Percentiles rank a stretch among this genome's conserved stretches.
These are phyloP conservation scores for Thalassiosira allenii DNA, from an alignment of 352 stramenopile genomes.

Conservation along the genomic window DNA sequence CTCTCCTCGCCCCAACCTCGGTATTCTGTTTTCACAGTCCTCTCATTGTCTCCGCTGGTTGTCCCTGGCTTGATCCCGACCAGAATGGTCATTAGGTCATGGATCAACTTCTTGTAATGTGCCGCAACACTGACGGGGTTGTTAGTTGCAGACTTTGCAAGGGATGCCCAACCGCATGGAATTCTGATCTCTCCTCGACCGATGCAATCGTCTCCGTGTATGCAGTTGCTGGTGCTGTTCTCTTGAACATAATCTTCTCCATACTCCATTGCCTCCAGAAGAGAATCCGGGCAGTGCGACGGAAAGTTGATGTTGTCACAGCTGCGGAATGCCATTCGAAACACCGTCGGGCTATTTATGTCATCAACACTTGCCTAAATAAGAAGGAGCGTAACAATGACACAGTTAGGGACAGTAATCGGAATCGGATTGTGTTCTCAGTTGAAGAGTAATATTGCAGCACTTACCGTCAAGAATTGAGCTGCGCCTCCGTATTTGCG, in stretches of 20 bases:
- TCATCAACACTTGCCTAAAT: too few species aligned
- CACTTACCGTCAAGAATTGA: conserved; percentile 13
- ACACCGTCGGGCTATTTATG: conserved; percentile 6
- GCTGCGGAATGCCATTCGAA: conserved; percentile 8
- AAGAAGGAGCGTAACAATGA: too few species aligned
- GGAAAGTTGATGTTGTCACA: conserved; percentile 31
- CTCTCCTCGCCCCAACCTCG: conserved; percentile 1
- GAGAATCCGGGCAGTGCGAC: background rate
- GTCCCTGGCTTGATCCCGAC: conserved; percentile 18
- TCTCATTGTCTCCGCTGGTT: conserved; percentile 2
- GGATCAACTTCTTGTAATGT: conserved; percentile 12
- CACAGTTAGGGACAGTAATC: too few species aligned
- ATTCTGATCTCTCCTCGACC: conserved; percentile 8
- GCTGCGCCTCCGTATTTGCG: conserved; percentile 8
- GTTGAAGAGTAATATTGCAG: too few species aligned
- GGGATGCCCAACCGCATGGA: background rate
- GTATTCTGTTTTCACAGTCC: conserved; percentile 12
- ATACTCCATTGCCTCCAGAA: background rate
- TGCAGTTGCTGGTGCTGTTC: too few species aligned
- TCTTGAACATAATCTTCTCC: conserved; percentile 8
- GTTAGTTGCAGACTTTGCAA: background rate
- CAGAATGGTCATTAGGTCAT: conserved; percentile 10
- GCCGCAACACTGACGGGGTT: conserved; percentile 9
- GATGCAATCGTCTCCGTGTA: too few species aligned
- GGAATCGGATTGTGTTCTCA: too few species aligned